Conservation (phyloP, 352 stramenopile species). For the Phytophthora brassicae region DNA sequence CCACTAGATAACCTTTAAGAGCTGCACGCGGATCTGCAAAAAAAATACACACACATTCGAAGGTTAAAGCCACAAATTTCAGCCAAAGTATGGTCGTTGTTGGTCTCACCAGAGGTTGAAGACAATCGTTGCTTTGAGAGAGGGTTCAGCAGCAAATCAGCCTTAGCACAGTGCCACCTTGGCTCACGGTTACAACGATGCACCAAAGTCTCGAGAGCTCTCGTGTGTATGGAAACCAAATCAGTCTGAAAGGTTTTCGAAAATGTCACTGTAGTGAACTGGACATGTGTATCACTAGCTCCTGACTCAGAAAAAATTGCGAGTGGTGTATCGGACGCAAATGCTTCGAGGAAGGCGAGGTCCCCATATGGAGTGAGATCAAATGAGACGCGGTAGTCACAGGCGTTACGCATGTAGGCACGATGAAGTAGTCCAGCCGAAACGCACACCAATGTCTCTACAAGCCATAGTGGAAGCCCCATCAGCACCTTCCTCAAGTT, state of each 20-base stretch:
- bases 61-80: not conserved
- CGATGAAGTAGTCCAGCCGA: slow-evolving; percentile 65
- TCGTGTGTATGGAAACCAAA: slow-evolving; percentile 56
- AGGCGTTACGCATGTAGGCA: slow-evolving; percentile 71
- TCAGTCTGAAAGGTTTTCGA: slow-evolving; percentile 61
- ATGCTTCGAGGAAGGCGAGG: slow-evolving; percentile 71
- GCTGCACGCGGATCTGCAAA: slow-evolving; percentile 64
- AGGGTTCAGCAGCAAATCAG: slow-evolving; percentile 72
- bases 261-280: slow-evolving; percentile 48
- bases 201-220: slow-evolving; percentile 52
- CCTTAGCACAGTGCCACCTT: slow-evolving; percentile 74
- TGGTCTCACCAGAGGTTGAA: slow-evolving; percentile 50
- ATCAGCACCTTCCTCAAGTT: slow-evolving; percentile 39
- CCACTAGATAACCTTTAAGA: slow-evolving; percentile 72
- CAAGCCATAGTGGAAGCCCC: slow-evolving; percentile 61
- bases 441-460: slow-evolving; percentile 72
- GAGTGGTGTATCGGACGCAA: slow-evolving; percentile 49
- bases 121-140: slow-evolving; percentile 70
- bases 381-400: slow-evolving; percentile 80
- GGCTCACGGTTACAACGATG: slow-evolving; percentile 69
- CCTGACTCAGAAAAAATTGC: slow-evolving; percentile 22
- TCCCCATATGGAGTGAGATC: slow-evolving; percentile 83
- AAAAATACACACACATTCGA: slow-evolving; percentile 9
- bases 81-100: not conserved
- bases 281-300: slow-evolving; percentile 9